Evolutionary conservation across 1,284 basidiomycete species (phyloP), one percentile per base, ranked within the genome.

Genomic region (Peniophora sp.): DNA sequence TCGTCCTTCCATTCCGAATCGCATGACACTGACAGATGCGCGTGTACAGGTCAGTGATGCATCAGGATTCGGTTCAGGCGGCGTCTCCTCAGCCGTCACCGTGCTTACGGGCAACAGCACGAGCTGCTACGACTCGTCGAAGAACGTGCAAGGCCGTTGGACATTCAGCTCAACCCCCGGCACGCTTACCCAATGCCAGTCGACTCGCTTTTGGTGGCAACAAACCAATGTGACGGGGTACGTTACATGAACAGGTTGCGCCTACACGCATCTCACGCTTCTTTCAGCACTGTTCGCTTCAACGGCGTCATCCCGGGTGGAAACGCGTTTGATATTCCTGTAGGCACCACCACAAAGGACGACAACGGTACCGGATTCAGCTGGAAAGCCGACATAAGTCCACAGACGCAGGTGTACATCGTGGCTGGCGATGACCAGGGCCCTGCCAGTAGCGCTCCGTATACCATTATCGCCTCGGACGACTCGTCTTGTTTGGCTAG

Each of bases 281-380:
- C 47, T n/a, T 49, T 38, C 52, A 84, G 84, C 10, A 74, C 62
- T 2, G 73, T 79, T 2, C 73, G 65, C 27, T 85, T 90, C 63
- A 70, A 80, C 39, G 87, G 85, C 9, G 70, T 89, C 41, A 89
- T 91, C 32, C 89, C 88, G 1, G 88, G 86, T 2, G 88, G 88
- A 16, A 68, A 86, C 48, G 85, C 86, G 0, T 89, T 89, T 61
- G 60, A 71, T 6, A 76, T 90, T 50, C 79, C 82, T 1, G 51
- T 72, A 50, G 69, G 69, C 6, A 34, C 58, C 1, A 62, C 79
- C 1, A 65, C 68, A 8, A 63, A 73, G 0, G 24, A 61, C 0
- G 53, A 58, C 0, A 64, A 78, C 54, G 85, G 85, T 3, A 74
- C 65, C 2, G 84, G 85, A 2, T 89, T 89, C 58, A 65, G 61